Percentiles rank a stretch among this genome's conserved stretches.
These are phyloP conservation scores for Chytriomyces hyalinus DNA, from an alignment of 192 early-diverging fungal species.

Conservation along the genomic window DNA sequence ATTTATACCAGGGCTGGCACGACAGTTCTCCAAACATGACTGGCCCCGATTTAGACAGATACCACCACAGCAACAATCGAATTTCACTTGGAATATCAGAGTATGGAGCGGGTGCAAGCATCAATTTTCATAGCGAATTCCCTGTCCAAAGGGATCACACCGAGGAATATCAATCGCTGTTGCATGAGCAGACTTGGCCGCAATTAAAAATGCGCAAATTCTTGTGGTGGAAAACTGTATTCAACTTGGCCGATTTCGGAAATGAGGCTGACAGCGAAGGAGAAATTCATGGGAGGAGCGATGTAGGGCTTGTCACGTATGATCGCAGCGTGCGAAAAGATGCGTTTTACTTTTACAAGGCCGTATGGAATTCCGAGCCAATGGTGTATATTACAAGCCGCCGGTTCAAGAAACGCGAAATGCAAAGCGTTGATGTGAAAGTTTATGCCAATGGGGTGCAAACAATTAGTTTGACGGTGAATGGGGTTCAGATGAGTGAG, in stretches of 20 bases:
- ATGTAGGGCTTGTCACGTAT: slow-evolving; percentile 17
- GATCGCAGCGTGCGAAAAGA: slow-evolving; percentile 24
- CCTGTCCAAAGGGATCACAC: slow-evolving; percentile 16
- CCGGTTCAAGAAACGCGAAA: slow-evolving; percentile 13
- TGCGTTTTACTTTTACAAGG: slow-evolving; percentile 24
- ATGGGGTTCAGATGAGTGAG: neutral
- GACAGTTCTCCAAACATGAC: neutral
- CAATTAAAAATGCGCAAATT: slow-evolving; percentile 8
- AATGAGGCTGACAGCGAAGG: neutral
- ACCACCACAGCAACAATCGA: neutral
- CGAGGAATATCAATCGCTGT: slow-evolving; percentile 23
- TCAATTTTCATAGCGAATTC: slow-evolving; percentile 16
- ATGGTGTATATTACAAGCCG: neutral
- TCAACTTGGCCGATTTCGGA: slow-evolving; percentile 23
- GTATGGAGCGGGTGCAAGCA: slow-evolving; percentile 33
- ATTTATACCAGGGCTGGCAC: slow-evolving; percentile 19
- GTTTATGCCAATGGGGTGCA: slow-evolving; percentile 20
- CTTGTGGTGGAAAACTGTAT: slow-evolving; percentile 31
- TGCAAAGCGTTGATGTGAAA: slow-evolving; percentile 18
- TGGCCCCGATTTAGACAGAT: neutral
- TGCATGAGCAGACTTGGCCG: slow-evolving; percentile 19
- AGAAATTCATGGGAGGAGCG: slow-evolving; percentile 10
- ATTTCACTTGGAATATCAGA: slow-evolving; percentile 11
- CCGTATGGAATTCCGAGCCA: slow-evolving; percentile 13
- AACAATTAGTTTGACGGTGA: slow-evolving; percentile 10